phyloP scores from a whole-genome alignment of 371 early-diverging fungal genomes.

The Lichtheimia ornata region DNA sequence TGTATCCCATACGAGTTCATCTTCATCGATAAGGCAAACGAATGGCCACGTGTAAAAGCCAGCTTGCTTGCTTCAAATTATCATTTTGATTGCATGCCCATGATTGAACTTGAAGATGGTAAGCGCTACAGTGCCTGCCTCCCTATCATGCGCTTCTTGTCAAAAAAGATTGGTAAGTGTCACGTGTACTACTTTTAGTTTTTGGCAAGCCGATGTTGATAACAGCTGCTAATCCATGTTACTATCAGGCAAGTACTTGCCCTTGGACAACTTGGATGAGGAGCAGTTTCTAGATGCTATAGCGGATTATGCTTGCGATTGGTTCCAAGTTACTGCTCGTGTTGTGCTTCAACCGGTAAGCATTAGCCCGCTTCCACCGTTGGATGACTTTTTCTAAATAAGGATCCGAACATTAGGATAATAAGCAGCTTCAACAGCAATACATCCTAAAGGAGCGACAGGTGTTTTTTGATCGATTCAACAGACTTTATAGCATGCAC shows the following conservation, averaged over 20 bases:
- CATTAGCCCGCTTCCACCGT: too few species aligned
- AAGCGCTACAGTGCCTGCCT: constrained; percentile 3
- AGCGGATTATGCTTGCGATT: constrained; percentile 6
- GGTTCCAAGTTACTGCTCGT: not conserved
- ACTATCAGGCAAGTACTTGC: constrained; percentile 3
- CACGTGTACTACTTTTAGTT: too few species aligned
- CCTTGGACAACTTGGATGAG: constrained; percentile 7
- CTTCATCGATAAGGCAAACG: not conserved
- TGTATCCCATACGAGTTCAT: constrained; percentile 6
- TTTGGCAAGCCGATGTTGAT: too few species aligned
- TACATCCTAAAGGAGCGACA: not conserved
- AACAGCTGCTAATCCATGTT: too few species aligned
- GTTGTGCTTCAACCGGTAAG: not conserved
- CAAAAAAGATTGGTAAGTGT: constrained; percentile 5
- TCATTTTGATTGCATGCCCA: constrained; percentile 1
- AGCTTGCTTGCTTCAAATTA: not conserved
- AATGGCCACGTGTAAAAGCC: not conserved
- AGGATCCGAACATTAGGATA: not conserved
- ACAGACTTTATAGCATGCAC: constrained; percentile 7
- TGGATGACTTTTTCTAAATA: too few species aligned
- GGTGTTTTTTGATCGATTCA: constrained; percentile 3
- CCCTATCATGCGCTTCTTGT: constrained; percentile 11
- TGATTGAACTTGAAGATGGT: not conserved
- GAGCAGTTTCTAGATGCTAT: constrained; percentile 11
- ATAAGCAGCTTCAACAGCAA: not conserved